These are phyloP conservation scores for Sordariomycetes sp. DNA, from an alignment of 2,329 filamentous ascomycete species.

Conservation along the genomic window DNA sequence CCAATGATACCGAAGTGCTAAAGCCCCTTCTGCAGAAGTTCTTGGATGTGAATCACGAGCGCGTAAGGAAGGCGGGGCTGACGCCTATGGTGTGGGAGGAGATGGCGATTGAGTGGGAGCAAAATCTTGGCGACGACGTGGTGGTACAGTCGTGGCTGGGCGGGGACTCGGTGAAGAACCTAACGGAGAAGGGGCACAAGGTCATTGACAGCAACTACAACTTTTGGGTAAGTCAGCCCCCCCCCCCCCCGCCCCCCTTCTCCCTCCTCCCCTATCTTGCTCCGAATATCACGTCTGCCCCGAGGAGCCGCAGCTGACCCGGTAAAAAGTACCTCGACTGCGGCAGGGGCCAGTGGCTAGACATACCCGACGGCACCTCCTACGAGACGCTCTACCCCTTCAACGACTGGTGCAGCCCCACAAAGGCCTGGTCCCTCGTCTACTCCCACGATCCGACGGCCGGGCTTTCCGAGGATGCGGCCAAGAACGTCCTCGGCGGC, in stretches of 20 bases:
- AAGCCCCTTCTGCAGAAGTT: constrained; percentile 68
- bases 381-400: constrained; percentile 51
- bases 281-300: not conserved
- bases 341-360: constrained; percentile 66
- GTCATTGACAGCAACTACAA: constrained; percentile 66
- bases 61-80: constrained; percentile 49
- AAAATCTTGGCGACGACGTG: constrained; percentile 56
- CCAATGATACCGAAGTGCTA: constrained; percentile 50
- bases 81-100: constrained; percentile 81
- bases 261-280: not conserved
- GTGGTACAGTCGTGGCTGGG: constrained; percentile 72
- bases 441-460: constrained; percentile 67
- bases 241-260: not conserved
- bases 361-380: constrained; percentile 45
- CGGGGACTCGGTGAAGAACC: constrained; percentile 42
- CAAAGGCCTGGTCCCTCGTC: constrained; percentile 69
- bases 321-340: constrained; percentile 62
- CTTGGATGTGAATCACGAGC: constrained; percentile 54
- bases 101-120: constrained; percentile 66
- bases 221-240: constrained; percentile 48
- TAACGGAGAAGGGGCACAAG: constrained; percentile 52
- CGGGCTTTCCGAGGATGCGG: constrained; percentile 45
- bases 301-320: not conserved
- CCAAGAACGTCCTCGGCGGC: constrained; percentile 62
- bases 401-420: constrained; percentile 67